Base-by-base conservation (phyloP, 805 yeast genomes). In the Saitoella complicata region DNA sequence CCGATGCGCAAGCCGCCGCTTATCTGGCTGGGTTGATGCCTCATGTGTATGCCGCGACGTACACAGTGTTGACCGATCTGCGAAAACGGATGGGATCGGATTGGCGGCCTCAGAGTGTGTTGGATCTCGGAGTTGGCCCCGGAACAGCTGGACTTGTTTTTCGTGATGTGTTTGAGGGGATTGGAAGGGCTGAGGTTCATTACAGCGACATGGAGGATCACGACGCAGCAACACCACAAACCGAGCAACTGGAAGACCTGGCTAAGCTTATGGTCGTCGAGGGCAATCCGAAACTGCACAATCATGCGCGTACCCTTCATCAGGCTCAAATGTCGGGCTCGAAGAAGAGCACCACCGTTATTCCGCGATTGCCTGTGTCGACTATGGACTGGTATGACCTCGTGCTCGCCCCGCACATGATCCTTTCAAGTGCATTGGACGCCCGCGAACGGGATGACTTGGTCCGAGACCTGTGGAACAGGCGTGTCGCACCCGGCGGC, bases 401-500 rank as follows among this genome's bases (percentile, higher is more conserved):
- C 11, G 36, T 11, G 10, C 36, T 33, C 4, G 21, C 21, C 2
- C 11, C 11, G 36, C n/a, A 33, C 10, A 33, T 33, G 36, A 11
- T 9, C 4, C 11, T 32, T 4, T 33, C 11, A 33, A 33, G 4
- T 9, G 4, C 10, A 33, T 10, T 9, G 36, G 36, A 33, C 11
- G 36, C 36, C 11, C 11, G 11, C 11, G 11, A 10, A 33, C 36
- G 36, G 3, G 11, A 33, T 10, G 36, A 10, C 11, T 33, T 9
- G 36, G 36, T 21, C 4, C 21, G 21, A 3, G 21, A 21, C 21
- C 4, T 21, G 21, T 21, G 21, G 21, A 21, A 21, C 21, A 21
- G 69, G 11, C 62, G 81, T 11, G 62, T 87, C 40, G 71, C 74
- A 10, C 95, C 95, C 0, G 73, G 75, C 7, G 98, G 97, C 0